Base-by-base conservation (phyloP, 2,329 filamentous ascomycete species). In the Fonsecaea pugnacius region DNA sequence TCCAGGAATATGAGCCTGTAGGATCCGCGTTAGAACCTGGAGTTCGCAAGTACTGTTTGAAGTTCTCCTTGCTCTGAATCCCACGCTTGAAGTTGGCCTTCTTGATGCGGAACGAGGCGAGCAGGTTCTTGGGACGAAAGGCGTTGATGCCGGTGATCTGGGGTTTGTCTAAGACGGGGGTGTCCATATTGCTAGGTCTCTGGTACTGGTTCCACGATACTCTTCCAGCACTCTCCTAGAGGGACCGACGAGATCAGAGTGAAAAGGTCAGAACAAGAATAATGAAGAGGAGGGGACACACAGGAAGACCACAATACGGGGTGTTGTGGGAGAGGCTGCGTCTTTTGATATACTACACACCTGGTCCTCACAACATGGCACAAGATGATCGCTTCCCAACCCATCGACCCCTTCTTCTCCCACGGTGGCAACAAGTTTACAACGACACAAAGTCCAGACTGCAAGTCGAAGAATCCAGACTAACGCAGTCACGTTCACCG, bases 21-120 rank as follows among this genome's bases (percentile, higher is more conserved):
- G 52, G 38, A 38, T 62, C 52, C 32, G 59, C 59, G 21, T 54
- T 52, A 16, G 50, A 60, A 10, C 50, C 58, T 32, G 58, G 58
- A 6, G 58, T 60, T 4, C 58, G 58, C 16, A 60, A 33, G 50
- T 54, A 60, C 35, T 40, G 58, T 50, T 60, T 60, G 18, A 60
- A 60, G 58, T 62, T 56, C 38, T 62, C 59, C 59, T 62, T 56
- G 59, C 59, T 62, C 51, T 56, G 36, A 18, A 56, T 62, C 24
- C 33, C 59, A 14, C 35, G 43, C 21, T 62, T 62, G 51, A 56
- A 55, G 51, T 62, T 55, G 52, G 56, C 36, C 35, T 54, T 54
- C 48, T 60, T 60, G 21, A 60, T n/a, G n/a, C 58, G 52, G 50
- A 60, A 43, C 16, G 32, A 21, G 14, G 58, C 36, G 4, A 57